These are phyloP conservation scores for Termitomyces sp. DNA, from an alignment of 768 basidiomycete genomes.

Conservation along the genomic window DNA sequence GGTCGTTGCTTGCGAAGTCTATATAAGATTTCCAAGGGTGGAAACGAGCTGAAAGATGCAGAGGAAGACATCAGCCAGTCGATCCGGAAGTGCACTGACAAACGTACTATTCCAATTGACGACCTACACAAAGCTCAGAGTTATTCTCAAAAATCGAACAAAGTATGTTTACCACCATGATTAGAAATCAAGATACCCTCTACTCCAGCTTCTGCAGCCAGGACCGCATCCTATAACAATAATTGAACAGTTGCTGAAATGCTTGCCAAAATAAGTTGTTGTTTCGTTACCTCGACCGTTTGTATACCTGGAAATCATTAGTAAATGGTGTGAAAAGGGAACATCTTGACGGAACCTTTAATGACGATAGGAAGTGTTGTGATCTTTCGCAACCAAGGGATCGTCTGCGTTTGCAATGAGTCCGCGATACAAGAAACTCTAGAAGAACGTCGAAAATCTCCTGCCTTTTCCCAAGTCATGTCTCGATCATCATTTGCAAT, in stretches of 20 bases:
- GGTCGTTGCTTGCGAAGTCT: conserved; percentile 69
- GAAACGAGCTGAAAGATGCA: conserved; percentile 52
- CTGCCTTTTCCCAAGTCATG: conserved; percentile 75
- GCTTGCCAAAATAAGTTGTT: neutral
- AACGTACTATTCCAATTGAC: conserved; percentile 78
- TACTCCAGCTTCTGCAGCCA: conserved; percentile 79
- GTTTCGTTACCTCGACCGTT: conserved; percentile 64
- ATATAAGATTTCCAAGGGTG: conserved; percentile 77
- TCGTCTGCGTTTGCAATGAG: conserved; percentile 42
- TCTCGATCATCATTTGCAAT: conserved; percentile 65
- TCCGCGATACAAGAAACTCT: neutral
- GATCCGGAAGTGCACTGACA: neutral
- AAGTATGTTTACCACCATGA: conserved; percentile 66
- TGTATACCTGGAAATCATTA: conserved; percentile 51
- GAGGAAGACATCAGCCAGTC: neutral
- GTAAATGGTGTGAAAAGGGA: neutral
- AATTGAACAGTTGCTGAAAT: neutral
- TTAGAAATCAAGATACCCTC: conserved; percentile 90
- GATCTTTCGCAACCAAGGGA: conserved; percentile 71
- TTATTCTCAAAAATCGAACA: neutral
- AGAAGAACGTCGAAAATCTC: neutral
- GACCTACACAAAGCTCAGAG: conserved; percentile 36
- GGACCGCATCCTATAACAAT: conserved; percentile 68
- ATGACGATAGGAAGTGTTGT: conserved; percentile 71
- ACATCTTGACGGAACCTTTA: conserved; percentile 47